Evolutionary conservation across 257 asterid species (phyloP), one percentile per base, ranked within the genome.

Genomic region (Solanum chilense): DNA sequence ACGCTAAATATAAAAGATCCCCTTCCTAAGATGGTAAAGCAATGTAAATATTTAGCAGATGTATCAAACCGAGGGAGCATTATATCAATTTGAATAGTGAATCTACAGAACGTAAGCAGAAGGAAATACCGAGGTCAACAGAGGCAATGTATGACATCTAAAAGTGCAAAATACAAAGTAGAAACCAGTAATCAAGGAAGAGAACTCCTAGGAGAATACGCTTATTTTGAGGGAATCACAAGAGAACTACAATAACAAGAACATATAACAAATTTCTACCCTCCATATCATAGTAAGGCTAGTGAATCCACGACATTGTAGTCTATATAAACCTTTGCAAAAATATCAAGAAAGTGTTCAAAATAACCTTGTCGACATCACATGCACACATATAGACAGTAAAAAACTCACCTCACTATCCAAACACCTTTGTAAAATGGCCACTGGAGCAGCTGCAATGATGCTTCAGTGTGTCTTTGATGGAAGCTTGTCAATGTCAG

Each of bases 401-500:
- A 27, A 78, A 78, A 77, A 45, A 9, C 41, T 25, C 41, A 52
- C 39, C 39, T 25, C 1, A 27, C 16, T 78, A 8, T 14, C 41
- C 16, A 45, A 77, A 5, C 25, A 45, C 64, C 25, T 45, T 76
- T 42, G 25, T 68, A 76, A 2, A 58, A 85, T 88, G 88, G 47
- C 77, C 39, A 69, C 76, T 84, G 82, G 70, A 92, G 91, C 91
- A 82, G 88, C 87, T 18, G 88, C 74, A 80, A 6, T 49, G 70
- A 4, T 88, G 88, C 84, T 91, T 41, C 86, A 85, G 76, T 86
- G 91, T 85, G 89, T 88, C 84, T 52, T 90, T 21, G 68, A 83
- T 7, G 92, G 93, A 88, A 89, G 92, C 88, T 87, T 89, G 83
- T 90, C 92, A 5, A 64, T 89, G 91, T 56, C 49, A 3, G 92